Evolutionary conservation across 257 asterid genomes (phyloP).

Genomic region (Mitragyna speciosa): DNA sequence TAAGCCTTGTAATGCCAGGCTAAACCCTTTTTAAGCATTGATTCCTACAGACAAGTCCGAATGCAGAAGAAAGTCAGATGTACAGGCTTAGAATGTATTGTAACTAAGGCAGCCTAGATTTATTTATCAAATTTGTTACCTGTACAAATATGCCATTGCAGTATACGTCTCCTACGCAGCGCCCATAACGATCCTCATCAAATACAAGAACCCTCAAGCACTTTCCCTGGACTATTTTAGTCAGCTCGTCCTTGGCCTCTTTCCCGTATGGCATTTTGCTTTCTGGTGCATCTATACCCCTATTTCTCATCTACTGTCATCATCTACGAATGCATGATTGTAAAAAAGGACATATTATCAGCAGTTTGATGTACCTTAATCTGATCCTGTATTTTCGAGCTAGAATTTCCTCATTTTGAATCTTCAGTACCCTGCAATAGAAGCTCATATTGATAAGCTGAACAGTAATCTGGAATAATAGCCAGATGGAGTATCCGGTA

Average conservation of each 20-base stretch:
- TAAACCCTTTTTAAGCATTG: slow-evolving; percentile 87
- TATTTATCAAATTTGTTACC: slow-evolving; percentile 34
- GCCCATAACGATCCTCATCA: slow-evolving; percentile 81
- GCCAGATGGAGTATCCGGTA: neutral
- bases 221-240: slow-evolving; percentile 63
- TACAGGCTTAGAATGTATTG: too few species aligned
- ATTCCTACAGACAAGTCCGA: slow-evolving; percentile 48
- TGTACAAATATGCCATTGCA: slow-evolving; percentile 90
- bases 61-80: slow-evolving; percentile 3
- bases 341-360: neutral
- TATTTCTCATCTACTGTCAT: slow-evolving; percentile 25
- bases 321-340: neutral
- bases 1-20: slow-evolving; percentile 93
- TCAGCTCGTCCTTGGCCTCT: slow-evolving; percentile 73
- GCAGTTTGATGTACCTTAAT: slow-evolving; percentile 53
- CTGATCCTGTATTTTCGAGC: slow-evolving; percentile 85
- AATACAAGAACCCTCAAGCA: slow-evolving; percentile 61
- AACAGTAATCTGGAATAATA: neutral
- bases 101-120: neutral
- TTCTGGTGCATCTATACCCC: slow-evolving; percentile 99
- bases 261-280: slow-evolving; percentile 80
- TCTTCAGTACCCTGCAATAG: slow-evolving; percentile 51
- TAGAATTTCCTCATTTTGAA: slow-evolving; percentile 69
- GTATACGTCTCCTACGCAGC: slow-evolving; percentile 76
- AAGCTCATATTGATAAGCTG: slow-evolving; percentile 6